phyloP scores from a whole-genome alignment of 345 rosid genomes.

The Eucalyptus regnans region DNA sequence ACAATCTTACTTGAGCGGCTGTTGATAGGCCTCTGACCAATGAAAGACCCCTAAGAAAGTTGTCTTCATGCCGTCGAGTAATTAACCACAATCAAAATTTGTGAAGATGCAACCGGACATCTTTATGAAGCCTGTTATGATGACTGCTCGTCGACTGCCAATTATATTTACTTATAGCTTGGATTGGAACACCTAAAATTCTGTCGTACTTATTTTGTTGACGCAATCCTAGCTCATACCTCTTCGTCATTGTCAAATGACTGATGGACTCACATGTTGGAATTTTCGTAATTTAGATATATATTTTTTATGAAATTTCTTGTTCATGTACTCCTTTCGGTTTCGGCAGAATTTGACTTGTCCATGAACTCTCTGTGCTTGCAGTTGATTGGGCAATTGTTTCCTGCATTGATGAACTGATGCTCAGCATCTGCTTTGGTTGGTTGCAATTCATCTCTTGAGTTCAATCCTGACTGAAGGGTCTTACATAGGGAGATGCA shows the following conservation, averaged over 20 bases:
- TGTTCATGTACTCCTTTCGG: background rate
- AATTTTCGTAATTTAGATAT: background rate
- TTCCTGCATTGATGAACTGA: background rate
- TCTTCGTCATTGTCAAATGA: background rate
- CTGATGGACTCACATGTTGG: background rate
- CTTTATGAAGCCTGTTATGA: constrained; percentile 62
- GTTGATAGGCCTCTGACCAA: too few species aligned
- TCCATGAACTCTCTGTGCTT: background rate
- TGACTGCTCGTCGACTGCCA: constrained; percentile 19
- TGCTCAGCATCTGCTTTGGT: background rate
- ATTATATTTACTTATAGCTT: background rate
- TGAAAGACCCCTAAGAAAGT: too few species aligned
- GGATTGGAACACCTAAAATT: background rate
- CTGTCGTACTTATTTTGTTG: background rate
- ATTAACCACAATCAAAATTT: too few species aligned
- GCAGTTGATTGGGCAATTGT: background rate
- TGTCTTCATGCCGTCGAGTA: too few species aligned
- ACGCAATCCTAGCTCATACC: background rate
- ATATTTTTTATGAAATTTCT: background rate
- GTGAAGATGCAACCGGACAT: too few species aligned
- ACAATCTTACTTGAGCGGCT: too few species aligned
- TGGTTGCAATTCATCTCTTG: background rate
- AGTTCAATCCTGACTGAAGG: background rate
- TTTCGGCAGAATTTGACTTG: background rate
- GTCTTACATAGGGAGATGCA: background rate